Percentiles rank a stretch among this genome's conserved stretches.
Evolutionary conservation across 83 land plant species (phyloP).

Genomic region (Diphasiastrum complanatum): DNA sequence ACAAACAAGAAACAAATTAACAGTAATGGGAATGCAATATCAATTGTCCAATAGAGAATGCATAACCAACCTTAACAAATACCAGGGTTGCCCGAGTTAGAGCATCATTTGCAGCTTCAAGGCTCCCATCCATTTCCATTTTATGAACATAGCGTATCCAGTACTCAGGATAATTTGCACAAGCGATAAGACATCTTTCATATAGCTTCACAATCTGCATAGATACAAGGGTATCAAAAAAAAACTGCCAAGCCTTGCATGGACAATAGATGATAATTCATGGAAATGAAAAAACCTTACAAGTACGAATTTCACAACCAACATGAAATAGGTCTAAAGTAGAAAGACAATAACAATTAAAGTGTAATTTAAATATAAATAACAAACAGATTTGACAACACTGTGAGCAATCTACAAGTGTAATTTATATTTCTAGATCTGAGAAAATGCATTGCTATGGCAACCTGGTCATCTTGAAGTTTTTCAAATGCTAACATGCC

Average conservation of each 20-base stretch:
- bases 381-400: too few species aligned
- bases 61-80: constrained; percentile 69
- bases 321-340: too few species aligned
- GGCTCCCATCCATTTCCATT: constrained; percentile 65
- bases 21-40: neutral
- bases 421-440: too few species aligned
- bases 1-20: neutral
- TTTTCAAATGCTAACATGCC: too few species aligned
- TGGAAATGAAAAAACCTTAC: too few species aligned
- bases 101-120: constrained; percentile 75
- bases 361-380: too few species aligned
- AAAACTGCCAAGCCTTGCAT: neutral
- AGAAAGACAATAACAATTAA: too few species aligned
- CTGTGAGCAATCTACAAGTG: too few species aligned
- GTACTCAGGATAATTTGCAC: constrained; percentile 91
- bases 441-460: too few species aligned
- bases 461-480: too few species aligned
- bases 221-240: neutral
- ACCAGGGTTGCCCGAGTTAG: constrained; percentile 78
- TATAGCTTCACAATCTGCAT: constrained; percentile 70
- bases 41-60: neutral
- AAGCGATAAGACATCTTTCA: constrained; percentile 91
- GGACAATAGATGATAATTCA: too few species aligned
- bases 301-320: too few species aligned
- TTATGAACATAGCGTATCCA: constrained; percentile 82